A percentile compares a stretch with the other conserved stretches of the same genome.
These are phyloP conservation scores for Marchantia polymorpha DNA, from an alignment of 225 moss, liverwort and hornwort genomes.

Conservation along the genomic window DNA sequence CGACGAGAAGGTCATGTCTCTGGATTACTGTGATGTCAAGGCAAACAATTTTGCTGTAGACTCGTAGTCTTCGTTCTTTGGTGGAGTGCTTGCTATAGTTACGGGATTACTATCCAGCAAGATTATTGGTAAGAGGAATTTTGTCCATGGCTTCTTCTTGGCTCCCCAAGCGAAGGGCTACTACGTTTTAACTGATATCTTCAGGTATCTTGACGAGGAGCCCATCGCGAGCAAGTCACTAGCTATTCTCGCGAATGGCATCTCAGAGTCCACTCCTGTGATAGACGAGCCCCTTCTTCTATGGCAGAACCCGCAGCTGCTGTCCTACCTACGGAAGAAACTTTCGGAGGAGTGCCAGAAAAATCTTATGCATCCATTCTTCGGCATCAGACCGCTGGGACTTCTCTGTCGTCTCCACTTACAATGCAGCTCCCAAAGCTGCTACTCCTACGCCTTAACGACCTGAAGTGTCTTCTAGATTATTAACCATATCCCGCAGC, in stretches of 20 bases:
- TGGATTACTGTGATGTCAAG: conserved; percentile 79
- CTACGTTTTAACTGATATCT: conserved; percentile 78
- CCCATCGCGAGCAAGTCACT: conserved; percentile 20
- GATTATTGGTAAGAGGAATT: conserved; percentile 55
- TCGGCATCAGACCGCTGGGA: conserved; percentile 29
- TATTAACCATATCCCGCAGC: conserved; percentile 36
- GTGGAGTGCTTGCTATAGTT: conserved; percentile 83
- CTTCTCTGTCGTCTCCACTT: conserved; percentile 3
- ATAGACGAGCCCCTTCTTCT: conserved; percentile 36
- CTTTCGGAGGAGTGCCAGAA: conserved; percentile 37
- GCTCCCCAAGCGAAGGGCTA: conserved; percentile 97
- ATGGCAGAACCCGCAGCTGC: conserved; percentile 24
- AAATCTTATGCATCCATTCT: conserved; percentile 49
- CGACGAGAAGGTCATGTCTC: conserved; percentile 67
- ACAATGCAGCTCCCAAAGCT: conserved; percentile 35
- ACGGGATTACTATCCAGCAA: conserved; percentile 64
- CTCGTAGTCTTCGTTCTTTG: conserved; percentile 77
- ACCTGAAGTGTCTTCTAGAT: conserved; percentile 28
- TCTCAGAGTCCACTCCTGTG: conserved; percentile 47
- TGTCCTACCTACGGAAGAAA: conserved; percentile 24
- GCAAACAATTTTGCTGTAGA: conserved; percentile 87
- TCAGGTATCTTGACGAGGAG: conserved; percentile 71
- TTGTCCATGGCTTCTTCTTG: conserved; percentile 90
- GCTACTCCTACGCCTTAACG: conserved; percentile 43
- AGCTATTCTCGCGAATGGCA: conserved; percentile 32